phyloP scores from a whole-genome alignment of 140 eudicot genomes.

The Ambrosia hybrid region DNA sequence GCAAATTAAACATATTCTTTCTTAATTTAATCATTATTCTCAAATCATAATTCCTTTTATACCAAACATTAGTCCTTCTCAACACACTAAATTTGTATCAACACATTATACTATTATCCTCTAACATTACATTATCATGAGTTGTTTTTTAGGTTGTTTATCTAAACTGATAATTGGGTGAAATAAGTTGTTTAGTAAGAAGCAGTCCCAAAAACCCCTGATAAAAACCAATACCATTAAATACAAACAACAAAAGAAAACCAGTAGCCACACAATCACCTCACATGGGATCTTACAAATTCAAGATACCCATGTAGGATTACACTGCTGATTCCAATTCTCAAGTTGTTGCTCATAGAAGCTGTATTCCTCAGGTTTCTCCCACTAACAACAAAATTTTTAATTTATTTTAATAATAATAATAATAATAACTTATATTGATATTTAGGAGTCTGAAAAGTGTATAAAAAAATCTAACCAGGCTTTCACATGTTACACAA shows the following conservation, averaged over 20 bases:
- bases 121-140: background rate
- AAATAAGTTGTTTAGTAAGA: background rate
- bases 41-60: background rate
- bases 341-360: slow-evolving; percentile 61
- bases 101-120: background rate
- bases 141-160: background rate
- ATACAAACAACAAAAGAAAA: background rate
- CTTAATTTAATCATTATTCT: background rate
- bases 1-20: slow-evolving; percentile 22
- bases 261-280: background rate
- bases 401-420: background rate
- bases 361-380: slow-evolving; percentile 76
- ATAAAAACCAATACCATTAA: background rate
- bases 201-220: background rate
- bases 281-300: slow-evolving; percentile 3
- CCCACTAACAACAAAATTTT: slow-evolving; percentile 58
- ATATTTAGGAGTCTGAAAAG: slow-evolving; percentile 5
- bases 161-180: background rate
- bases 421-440: background rate
- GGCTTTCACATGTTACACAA: slow-evolving; percentile 85
- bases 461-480: slow-evolving; percentile 44
- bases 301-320: slow-evolving; percentile 24
- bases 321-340: slow-evolving; percentile 34
- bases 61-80: background rate
- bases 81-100: background rate